phyloP scores from a whole-genome alignment of 2,329 filamentous ascomycete species.

The Monosporascus ibericus region DNA sequence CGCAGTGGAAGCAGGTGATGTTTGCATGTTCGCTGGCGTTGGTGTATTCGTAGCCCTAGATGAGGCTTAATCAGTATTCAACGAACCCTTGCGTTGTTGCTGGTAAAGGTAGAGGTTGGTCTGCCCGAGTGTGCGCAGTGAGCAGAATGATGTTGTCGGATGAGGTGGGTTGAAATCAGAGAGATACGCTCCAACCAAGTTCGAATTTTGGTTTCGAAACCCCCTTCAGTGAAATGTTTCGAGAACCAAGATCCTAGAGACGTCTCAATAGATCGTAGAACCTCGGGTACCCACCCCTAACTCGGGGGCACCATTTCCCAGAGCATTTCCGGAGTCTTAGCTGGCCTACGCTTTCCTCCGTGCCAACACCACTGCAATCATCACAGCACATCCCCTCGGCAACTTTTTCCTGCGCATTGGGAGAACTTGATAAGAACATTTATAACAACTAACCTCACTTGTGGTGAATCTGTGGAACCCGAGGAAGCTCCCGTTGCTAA shows the following conservation, averaged over 20 bases:
- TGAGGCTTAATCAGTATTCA: constrained; percentile 1
- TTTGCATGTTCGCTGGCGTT: constrained; percentile 10
- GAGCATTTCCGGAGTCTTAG: too few species aligned
- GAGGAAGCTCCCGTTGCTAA: constrained; percentile 36
- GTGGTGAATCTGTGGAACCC: constrained; percentile 35
- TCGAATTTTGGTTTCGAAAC: too few species aligned
- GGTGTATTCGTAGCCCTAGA: constrained; percentile 11
- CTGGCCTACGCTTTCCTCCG: too few species aligned
- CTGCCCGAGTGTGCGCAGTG: not conserved
- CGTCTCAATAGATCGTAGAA: not conserved
- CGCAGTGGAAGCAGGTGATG: constrained; percentile 25
- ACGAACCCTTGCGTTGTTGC: not conserved
- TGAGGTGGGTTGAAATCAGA: not conserved
- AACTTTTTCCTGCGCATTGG: not conserved
- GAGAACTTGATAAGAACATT: not conserved
- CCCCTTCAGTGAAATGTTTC: too few species aligned
- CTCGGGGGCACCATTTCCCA: too few species aligned
- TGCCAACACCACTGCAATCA: not conserved
- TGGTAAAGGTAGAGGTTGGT: not conserved
- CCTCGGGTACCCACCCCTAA: too few species aligned
- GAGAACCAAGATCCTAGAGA: not conserved
- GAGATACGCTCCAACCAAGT: too few species aligned
- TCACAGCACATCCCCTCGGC: not conserved
- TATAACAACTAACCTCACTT: constrained; percentile 37
- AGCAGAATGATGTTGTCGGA: too few species aligned